A percentile compares a stretch with the other conserved stretches of the same genome.
Conservation (phyloP, 192 early-diverging fungal genomes). For the Podila epicladia region DNA sequence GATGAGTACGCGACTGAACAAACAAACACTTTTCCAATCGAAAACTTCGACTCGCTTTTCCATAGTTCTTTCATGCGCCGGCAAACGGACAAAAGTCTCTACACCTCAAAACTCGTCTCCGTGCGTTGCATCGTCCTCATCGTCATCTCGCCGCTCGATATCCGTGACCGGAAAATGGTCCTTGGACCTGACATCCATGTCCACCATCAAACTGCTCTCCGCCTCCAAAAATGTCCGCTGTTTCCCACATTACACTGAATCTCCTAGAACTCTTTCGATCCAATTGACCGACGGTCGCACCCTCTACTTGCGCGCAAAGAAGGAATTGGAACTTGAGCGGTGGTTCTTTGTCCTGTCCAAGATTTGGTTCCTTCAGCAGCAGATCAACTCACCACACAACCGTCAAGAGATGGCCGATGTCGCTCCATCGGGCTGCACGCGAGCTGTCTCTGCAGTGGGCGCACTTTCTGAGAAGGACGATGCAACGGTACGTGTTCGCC, state of each 20-base stretch:
- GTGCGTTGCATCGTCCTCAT: not conserved
- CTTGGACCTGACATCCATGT: conserved; percentile 15
- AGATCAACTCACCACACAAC: not conserved
- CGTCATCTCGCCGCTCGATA: not conserved
- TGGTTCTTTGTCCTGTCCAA: conserved; percentile 38
- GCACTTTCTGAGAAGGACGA: not conserved
- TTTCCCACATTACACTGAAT: conserved; percentile 9
- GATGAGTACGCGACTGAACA: no score
- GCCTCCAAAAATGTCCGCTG: conserved; percentile 12
- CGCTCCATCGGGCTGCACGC: no score
- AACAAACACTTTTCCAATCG: no score
- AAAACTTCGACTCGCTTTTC: not conserved
- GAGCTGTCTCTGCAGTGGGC: no score
- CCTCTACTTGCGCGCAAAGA: conserved; percentile 18
- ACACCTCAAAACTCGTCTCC: not conserved
- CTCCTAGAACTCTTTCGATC: conserved; percentile 9
- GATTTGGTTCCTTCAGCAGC: conserved; percentile 25
- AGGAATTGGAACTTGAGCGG: conserved; percentile 24
- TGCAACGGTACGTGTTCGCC: not conserved
- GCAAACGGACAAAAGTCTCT: not conserved
- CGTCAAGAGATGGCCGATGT: no score
- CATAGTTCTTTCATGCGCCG: not conserved
- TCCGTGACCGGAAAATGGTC: conserved; percentile 20
- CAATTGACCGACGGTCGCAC: conserved; percentile 18
- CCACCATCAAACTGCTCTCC: conserved; percentile 14